These are phyloP conservation scores for Symbiodinium pilosum DNA, from an alignment of 73 alveolate genomes.

Conservation along the genomic window DNA sequence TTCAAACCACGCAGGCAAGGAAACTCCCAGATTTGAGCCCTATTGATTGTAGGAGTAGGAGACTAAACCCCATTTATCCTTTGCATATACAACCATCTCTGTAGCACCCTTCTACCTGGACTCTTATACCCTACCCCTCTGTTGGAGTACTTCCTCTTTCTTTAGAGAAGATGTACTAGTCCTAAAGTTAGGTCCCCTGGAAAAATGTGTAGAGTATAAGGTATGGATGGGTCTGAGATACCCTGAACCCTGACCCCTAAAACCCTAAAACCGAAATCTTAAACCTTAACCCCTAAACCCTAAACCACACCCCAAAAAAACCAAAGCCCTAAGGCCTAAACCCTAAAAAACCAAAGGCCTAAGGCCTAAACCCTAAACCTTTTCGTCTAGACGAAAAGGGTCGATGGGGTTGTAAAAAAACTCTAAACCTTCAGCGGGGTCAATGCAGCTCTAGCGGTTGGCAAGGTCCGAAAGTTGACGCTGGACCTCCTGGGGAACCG, in stretches of 20 bases:
- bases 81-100: too few relatives aligned
- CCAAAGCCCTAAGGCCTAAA: background rate
- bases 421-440: background rate
- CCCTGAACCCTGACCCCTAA: background rate
- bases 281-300: background rate
- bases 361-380: background rate
- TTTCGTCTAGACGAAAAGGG: background rate
- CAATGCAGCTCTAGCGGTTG: background rate
- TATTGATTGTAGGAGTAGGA: too few relatives aligned
- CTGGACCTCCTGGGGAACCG: conserved; percentile 60
- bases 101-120: too few relatives aligned
- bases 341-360: background rate
- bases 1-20: too few relatives aligned
- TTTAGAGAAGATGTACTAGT: too few relatives aligned
- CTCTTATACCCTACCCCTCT: too few relatives aligned
- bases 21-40: too few relatives aligned
- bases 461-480: conserved; percentile 34
- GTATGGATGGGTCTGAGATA: background rate
- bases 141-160: too few relatives aligned
- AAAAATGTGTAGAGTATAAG: background rate
- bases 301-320: too few relatives aligned
- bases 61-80: too few relatives aligned
- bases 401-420: background rate
- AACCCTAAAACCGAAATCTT: background rate
- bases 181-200: too few relatives aligned